Percentiles rank a stretch among this genome's conserved stretches.
Conservation (phyloP, 139 green algal species). For the Chlamydomonas sp. region DNA sequence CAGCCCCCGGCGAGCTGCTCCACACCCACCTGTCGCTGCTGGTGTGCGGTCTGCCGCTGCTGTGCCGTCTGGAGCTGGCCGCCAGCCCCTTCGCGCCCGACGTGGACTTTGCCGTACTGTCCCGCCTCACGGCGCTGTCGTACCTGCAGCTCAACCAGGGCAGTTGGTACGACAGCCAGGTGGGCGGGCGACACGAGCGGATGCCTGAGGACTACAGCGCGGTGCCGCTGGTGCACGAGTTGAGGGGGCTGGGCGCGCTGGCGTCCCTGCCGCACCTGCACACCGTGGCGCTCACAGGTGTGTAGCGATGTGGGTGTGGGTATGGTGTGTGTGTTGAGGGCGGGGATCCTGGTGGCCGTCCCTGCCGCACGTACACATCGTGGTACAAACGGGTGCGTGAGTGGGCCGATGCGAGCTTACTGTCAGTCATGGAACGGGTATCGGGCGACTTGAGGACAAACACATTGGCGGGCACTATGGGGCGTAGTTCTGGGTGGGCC, state of each 20-base stretch:
- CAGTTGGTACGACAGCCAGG: background rate
- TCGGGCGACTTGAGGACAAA: too few species aligned
- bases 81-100: background rate
- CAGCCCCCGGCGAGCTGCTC: too few species aligned
- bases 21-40: too few species aligned
- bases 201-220: constrained; percentile 1
- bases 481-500: too few species aligned
- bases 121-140: background rate
- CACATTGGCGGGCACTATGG: too few species aligned
- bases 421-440: too few species aligned
- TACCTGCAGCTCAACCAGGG: constrained; percentile 17
- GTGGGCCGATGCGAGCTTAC: too few species aligned
- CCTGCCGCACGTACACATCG: too few species aligned
- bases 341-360: too few species aligned
- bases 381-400: too few species aligned
- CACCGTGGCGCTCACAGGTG: constrained; percentile 19
- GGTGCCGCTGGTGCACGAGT: background rate
- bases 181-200: constrained; percentile 14
- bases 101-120: background rate
- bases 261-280: constrained; percentile 20
- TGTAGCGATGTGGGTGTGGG: background rate
- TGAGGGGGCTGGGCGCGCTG: background rate
- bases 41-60: background rate
- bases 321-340: too few species aligned
- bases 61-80: constrained; percentile 19